Evolutionary conservation across 768 basidiomycete species (phyloP), one percentile per base, ranked within the genome.

Genomic region (Boletus huronensis): DNA sequence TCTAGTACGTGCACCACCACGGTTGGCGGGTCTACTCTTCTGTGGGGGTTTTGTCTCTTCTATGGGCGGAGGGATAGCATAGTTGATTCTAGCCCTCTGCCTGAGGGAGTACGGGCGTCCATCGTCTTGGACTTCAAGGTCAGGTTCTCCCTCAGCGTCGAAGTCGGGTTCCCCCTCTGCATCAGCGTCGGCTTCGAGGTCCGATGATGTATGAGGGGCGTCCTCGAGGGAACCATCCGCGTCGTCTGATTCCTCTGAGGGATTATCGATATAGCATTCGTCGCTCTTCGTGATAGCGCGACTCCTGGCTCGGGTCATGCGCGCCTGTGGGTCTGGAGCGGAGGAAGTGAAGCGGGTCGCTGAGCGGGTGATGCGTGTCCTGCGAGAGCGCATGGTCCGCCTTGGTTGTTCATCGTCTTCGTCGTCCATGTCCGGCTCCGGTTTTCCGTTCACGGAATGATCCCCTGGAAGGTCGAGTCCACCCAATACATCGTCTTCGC

Each of bases 11-110:
- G 62, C 70, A 48, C 71, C 77, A 21, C 74, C 70, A 50, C 75
- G 74, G 41, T 65, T 54, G 31, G 57, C 7, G 8, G 81, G 79
- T 40, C 77, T 77, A 2, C 67, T 63, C 49, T 62, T 72, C 35
- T 74, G 71, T 6, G 69, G 70, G 0, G 71, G 66, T 23, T 59
- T 71, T 67, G 88, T 72, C 34, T 91, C 88, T 47, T 93, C 90
- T 16, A 93, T 73, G 1, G 90, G 87, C 0, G 90, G 90, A 1
- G 87, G 88, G 21, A 91, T 87, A 13, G 85, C 85, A 53, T 93
- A 93, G 64, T 92, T 90, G 61, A 93, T 83, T 48, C 60, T 80
- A 42, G 64, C 65, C 48, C 90, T 75, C 62, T 84, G 81, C 19
- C 90, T 76, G 35, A 93, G 74, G 0, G 82, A 64, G 61, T 93